Base-by-base conservation (phyloP, 2,329 filamentous ascomycete genomes). In the Cordyceps farinosa region DNA sequence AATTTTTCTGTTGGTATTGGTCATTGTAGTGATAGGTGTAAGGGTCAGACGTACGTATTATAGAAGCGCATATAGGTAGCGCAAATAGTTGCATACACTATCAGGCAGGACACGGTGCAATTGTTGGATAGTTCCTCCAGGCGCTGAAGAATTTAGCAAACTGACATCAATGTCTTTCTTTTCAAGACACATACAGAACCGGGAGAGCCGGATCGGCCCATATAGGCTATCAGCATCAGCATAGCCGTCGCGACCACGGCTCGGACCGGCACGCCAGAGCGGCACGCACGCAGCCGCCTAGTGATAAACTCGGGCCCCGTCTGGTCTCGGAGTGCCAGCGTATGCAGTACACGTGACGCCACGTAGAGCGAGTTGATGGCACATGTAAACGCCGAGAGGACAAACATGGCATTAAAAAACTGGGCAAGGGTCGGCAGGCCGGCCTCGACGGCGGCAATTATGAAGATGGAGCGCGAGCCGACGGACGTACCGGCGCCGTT, bases 301-400 rank as follows among this genome's bases (percentile, higher is more conserved):
- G 76, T 76, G 63, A 78, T 77, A 59, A 76, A 78, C 59, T 77
- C 76, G 2, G 76, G 75, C 6, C 76, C 74, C 0, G 74, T 75
- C 64, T 77, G 75, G 11, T 73, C 74, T 22, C 72, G 69, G 40
- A 76, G 63, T n/a, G 75, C 75, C 48, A 77, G 64, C 1, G 75
- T 76, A 62, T 77, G 74, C 34, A 77, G 64, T 8, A 76, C 73
- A 56, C 75, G 68, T 0, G 74, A 75, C 1, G 74, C 71, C 6
- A 76, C 71, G 64, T 77, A 77, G 67, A 76, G 72, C 7, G 72
- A 73, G 64, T 76, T 77, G 63, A 76, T 73, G n/a, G 71, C 75
- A 40, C 73, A 74, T 1, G 75, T 76, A 59, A 75, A 74, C 3
- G 74, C 70, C 8, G 74, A 74, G 63, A 77, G 74, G 13, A 74